Conservation (phyloP, 352 stramenopile species). For the Globisporangium solare region DNA sequence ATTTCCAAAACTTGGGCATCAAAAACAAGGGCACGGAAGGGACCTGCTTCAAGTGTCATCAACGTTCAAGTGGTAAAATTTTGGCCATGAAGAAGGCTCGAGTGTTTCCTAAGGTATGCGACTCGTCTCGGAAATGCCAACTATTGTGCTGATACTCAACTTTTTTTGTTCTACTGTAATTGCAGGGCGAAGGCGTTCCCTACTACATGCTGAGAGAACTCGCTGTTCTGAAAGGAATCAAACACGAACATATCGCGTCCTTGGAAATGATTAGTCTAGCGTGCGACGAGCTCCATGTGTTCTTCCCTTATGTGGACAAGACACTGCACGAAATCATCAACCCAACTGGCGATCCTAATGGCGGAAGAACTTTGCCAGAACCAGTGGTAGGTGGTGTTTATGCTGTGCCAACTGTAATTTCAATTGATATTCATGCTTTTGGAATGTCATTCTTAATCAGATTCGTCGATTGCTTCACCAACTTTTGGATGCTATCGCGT, state of each 20-base stretch:
- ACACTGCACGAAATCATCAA: conserved; percentile 91
- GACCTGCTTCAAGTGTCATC: conserved; percentile 83
- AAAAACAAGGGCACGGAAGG: conserved; percentile 90
- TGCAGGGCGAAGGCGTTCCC: conserved; percentile 85
- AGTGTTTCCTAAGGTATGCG: conserved; percentile 77
- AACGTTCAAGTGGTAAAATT: conserved; percentile 81
- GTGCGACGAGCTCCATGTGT: conserved; percentile 85
- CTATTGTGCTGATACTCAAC: not conserved
- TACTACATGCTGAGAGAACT: conserved; percentile 92
- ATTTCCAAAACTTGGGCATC: conserved; percentile 86
- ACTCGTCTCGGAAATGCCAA: not conserved
- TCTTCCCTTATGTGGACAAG: conserved; percentile 90
- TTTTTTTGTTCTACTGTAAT: conserved; percentile 10
- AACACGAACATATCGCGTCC: conserved; percentile 85
- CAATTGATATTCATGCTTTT: conserved; percentile 6
- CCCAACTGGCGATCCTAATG: conserved; percentile 76
- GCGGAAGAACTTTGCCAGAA: conserved; percentile 69
- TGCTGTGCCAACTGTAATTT: not conserved
- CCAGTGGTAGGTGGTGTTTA: conserved; percentile 41
- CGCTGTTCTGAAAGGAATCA: conserved; percentile 83
- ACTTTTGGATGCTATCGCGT: conserved; percentile 83
- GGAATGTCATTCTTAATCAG: conserved; percentile 19
- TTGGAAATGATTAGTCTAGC: conserved; percentile 86
- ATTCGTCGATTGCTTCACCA: conserved; percentile 83
- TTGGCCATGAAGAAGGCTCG: conserved; percentile 86